phyloP scores from a whole-genome alignment of 805 yeast species.

The Wickerhamomyces silvicola region DNA sequence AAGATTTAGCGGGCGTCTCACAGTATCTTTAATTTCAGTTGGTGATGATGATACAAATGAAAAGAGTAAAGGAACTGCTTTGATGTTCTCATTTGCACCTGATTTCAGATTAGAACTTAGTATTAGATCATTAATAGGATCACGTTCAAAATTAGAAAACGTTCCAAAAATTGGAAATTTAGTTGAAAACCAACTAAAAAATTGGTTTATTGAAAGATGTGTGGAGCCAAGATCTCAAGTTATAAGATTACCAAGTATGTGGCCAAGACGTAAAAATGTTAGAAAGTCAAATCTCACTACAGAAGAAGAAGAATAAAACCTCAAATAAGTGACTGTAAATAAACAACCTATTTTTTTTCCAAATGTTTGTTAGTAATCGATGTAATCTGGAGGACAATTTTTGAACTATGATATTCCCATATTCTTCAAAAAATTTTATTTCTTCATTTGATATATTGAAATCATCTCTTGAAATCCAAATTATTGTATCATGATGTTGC shows the following conservation, averaged over 20 bases:
- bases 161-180: slow-evolving; percentile 86
- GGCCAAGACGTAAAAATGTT: slow-evolving; percentile 67
- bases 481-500: slow-evolving; percentile 10
- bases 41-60: slow-evolving; percentile 13
- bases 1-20: slow-evolving; percentile 82
- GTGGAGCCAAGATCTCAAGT: slow-evolving; percentile 92
- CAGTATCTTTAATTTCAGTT: slow-evolving; percentile 47
- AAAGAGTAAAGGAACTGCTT: slow-evolving; percentile 49
- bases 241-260: slow-evolving; percentile 74
- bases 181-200: slow-evolving; percentile 73
- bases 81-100: slow-evolving; percentile 86
- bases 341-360: slow-evolving; percentile 1
- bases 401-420: slow-evolving; percentile 19
- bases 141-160: slow-evolving; percentile 85
- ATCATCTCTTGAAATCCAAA: slow-evolving; percentile 23
- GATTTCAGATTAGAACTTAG: slow-evolving; percentile 87
- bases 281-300: slow-evolving; percentile 29
- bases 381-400: slow-evolving; percentile 21
- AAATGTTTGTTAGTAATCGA: slow-evolving; percentile 2
- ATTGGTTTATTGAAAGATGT: slow-evolving; percentile 89
- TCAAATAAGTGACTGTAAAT: slow-evolving; percentile 15
- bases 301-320: slow-evolving; percentile 1
- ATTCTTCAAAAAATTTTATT: slow-evolving; percentile 12
- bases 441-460: slow-evolving; percentile 10
- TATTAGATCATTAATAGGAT: slow-evolving; percentile 84